Base-by-base conservation (phyloP, 371 early-diverging fungal species). In the Mucor indicus region DNA sequence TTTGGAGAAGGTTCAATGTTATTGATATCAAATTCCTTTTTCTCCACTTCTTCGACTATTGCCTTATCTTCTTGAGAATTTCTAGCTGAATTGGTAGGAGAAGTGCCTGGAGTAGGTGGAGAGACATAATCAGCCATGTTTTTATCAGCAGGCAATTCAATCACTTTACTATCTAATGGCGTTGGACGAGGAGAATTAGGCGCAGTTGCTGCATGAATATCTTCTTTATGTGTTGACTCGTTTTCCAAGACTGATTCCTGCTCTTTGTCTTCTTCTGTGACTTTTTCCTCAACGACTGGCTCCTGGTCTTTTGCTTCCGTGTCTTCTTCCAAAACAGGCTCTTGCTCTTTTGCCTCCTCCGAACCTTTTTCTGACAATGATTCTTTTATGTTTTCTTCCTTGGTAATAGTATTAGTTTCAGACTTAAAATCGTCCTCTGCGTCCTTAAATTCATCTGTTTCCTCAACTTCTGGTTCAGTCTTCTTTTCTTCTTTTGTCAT, bases 101-200 rank as follows among this genome's bases (percentile, higher is more conserved):
- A 64, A 56, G 25, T 51, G 13, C 75, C 75, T 22, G 75, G 75
- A 1, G 75, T 61, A 17, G 75, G 75, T 35, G 68, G 70, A 8
- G 64, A 64, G 4, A 74, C 57, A 35, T 51, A 74, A 29, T 74
- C 75, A 8, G 75, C 75, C 75, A 70, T 74, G 31, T 74, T 74
- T 30, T 60, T 54, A 30, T 55, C 66, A 13, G 60, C 54, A 21
- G 72, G 72, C 0, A 67, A 48, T 36, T 62, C 60, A 37, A 63
- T 50, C 1, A 45, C 37, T 15, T 33, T 53, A 30, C 53, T 35
- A 23, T 46, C 40, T 15, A 47, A 38, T 11, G 48, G 32, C 12
- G 19, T 45, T 22, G 61, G 57, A 21, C 47, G 52, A 15, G 60
- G 65, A 13, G 60, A 57, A 23, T 42, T 29, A 13, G 60, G 60